Evolutionary conservation across 1,139 yeast species (phyloP).

Genomic region (Lodderomyces oxycetoniae): DNA sequence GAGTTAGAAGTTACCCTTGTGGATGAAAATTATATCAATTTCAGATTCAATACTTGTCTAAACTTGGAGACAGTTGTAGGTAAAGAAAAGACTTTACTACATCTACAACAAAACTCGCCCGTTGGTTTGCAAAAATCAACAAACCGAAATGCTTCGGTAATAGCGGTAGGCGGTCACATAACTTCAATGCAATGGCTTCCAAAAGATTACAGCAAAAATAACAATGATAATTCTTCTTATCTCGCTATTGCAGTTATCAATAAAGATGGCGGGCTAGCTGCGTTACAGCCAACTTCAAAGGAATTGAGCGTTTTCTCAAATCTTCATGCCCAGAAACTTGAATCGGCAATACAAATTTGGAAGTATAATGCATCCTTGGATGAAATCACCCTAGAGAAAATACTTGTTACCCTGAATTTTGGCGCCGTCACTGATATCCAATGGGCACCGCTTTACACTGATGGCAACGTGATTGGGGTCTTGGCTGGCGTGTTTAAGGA

Average conservation of each 20-base stretch:
- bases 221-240: conserved; percentile 22
- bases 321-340: conserved; percentile 16
- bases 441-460: conserved; percentile 42
- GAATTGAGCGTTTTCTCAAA: conserved; percentile 30
- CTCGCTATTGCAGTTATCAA: conserved; percentile 50
- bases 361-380: conserved; percentile 29
- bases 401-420: conserved; percentile 33
- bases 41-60: conserved; percentile 6
- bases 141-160: conserved; percentile 38
- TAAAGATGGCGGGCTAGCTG: conserved; percentile 24
- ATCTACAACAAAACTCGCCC: conserved; percentile 5
- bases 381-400: conserved; percentile 25
- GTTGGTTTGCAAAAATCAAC: conserved; percentile 11
- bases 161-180: conserved; percentile 54
- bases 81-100: not conserved
- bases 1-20: conserved; percentile 6
- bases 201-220: conserved; percentile 10
- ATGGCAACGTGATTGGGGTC: conserved; percentile 33
- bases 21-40: conserved; percentile 6
- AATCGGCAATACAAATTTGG: conserved; percentile 47
- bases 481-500: conserved; percentile 58
- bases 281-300: conserved; percentile 21
- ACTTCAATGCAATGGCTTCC: conserved; percentile 55
- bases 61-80: not conserved
- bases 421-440: conserved; percentile 54